phyloP scores from a whole-genome alignment of 495 filamentous ascomycete species.

The Aspergillus incahuasiensis region DNA sequence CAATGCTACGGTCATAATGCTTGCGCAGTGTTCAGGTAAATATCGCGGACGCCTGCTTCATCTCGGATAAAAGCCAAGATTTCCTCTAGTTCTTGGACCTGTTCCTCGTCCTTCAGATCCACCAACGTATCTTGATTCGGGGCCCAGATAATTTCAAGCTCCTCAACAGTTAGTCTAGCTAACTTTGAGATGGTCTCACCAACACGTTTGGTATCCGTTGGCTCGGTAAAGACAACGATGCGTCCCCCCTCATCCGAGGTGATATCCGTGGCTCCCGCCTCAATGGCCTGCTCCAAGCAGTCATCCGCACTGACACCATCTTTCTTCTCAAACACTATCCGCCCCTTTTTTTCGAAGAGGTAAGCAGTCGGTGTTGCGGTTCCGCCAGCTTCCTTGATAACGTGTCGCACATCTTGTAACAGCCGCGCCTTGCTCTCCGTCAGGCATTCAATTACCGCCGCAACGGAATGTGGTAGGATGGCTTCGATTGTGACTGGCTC shows the following conservation, averaged over 20 bases:
- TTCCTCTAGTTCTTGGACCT: constrained; percentile 52
- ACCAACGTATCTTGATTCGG: constrained; percentile 75
- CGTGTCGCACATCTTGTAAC: constrained; percentile 61
- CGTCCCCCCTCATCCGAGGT: constrained; percentile 64
- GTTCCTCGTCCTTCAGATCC: constrained; percentile 43
- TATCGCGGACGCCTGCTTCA: constrained; percentile 59
- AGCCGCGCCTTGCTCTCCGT: constrained; percentile 74
- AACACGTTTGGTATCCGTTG: constrained; percentile 59
- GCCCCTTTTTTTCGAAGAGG: constrained; percentile 76
- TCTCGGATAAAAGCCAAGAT: constrained; percentile 43
- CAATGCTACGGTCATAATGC: constrained; percentile 17
- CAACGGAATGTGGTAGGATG: constrained; percentile 72
- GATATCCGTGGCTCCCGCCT: constrained; percentile 80
- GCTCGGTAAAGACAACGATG: constrained; percentile 71
- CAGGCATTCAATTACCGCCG: constrained; percentile 75
- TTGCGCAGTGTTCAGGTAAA: constrained; percentile 57
- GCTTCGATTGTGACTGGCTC: constrained; percentile 77
- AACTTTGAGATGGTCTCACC: constrained; percentile 55
- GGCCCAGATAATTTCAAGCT: constrained; percentile 78
- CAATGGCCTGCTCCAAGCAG: constrained; percentile 76
- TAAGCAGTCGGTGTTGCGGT: constrained; percentile 68
- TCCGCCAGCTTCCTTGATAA: constrained; percentile 68
- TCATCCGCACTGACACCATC: constrained; percentile 62
- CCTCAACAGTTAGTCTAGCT: constrained; percentile 59
- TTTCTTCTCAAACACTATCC: constrained; percentile 61